Conservation (phyloP, 176 grass and related monocot genomes). For the Leersia perrieri region DNA sequence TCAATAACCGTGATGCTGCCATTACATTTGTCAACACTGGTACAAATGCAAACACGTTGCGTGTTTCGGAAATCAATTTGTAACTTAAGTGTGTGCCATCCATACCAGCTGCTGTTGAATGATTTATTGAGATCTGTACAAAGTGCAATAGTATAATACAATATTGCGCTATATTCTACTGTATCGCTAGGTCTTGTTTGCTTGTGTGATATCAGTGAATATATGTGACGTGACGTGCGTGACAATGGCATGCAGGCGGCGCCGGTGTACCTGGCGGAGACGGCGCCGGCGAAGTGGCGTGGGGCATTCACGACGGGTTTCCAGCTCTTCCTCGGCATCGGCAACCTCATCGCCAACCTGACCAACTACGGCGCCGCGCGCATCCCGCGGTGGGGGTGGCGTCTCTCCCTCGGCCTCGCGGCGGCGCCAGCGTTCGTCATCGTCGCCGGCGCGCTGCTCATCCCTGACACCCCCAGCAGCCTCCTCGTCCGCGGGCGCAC, state of each 20-base stretch:
- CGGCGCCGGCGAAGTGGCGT: conserved; percentile 52
- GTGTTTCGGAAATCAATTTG: too few species aligned
- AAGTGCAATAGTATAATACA: too few species aligned
- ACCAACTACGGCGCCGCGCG: conserved; percentile 56
- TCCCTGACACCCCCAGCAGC: conserved; percentile 65
- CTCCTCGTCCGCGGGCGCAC: conserved; percentile 43
- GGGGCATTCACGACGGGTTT: conserved; percentile 70
- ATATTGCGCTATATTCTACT: too few species aligned
- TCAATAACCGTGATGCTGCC: too few species aligned
- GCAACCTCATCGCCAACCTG: conserved; percentile 54
- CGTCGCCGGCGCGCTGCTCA: conserved; percentile 39
- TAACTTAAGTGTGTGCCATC: too few species aligned
- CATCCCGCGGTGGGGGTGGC: conserved; percentile 59
- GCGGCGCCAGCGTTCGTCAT: conserved; percentile 48
- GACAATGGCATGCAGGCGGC: conserved; percentile 52
- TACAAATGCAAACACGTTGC: too few species aligned
- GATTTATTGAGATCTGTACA: too few species aligned
- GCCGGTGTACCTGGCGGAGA: conserved; percentile 75
- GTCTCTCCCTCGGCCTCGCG: conserved; percentile 59
- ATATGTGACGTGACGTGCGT: too few species aligned
- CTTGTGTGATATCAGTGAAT: too few species aligned
- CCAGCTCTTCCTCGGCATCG: conserved; percentile 61
- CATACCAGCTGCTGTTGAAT: too few species aligned
- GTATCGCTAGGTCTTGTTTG: too few species aligned
- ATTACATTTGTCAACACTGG: too few species aligned